phyloP scores from a whole-genome alignment of 2,329 filamentous ascomycete genomes.

The Penicillium janthinellum region DNA sequence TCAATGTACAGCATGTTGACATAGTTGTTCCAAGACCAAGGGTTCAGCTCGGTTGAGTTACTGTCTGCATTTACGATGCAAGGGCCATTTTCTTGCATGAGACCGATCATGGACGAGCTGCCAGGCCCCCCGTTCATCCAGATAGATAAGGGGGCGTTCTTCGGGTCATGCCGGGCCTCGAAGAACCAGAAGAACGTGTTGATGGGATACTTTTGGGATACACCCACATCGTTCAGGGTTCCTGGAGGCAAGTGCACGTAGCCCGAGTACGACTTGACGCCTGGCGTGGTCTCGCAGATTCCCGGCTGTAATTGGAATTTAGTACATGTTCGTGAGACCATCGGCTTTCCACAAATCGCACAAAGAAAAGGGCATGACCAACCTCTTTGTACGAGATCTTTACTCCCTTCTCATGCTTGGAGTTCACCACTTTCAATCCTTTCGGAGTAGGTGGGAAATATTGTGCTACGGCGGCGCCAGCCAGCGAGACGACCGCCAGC shows the following conservation, averaged over 20 bases:
- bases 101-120: slow-evolving; percentile 59
- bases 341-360: background rate
- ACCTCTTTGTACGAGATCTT: slow-evolving; percentile 52
- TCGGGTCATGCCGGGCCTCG: slow-evolving; percentile 56
- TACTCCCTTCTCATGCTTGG: slow-evolving; percentile 46
- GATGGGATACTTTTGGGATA: slow-evolving; percentile 57
- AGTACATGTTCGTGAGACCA: background rate
- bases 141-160: slow-evolving; percentile 59
- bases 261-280: slow-evolving; percentile 60
- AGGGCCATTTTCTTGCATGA: slow-evolving; percentile 55
- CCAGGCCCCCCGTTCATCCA: slow-evolving; percentile 67
- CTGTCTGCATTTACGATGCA: slow-evolving; percentile 57
- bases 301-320: slow-evolving; percentile 34
- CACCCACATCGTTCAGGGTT: slow-evolving; percentile 41
- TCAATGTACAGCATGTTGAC: slow-evolving; percentile 72
- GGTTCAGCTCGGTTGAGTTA: slow-evolving; percentile 56
- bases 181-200: slow-evolving; percentile 70
- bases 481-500: slow-evolving; percentile 22
- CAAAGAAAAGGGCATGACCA: background rate
- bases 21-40: slow-evolving; percentile 64
- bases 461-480: slow-evolving; percentile 28
- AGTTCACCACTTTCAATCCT: slow-evolving; percentile 45
- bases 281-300: slow-evolving; percentile 60
- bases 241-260: slow-evolving; percentile 60
- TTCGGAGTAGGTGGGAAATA: slow-evolving; percentile 48